Base-by-base conservation (phyloP, 2,329 filamentous ascomycete species). In the Colletotrichum eleusines region DNA sequence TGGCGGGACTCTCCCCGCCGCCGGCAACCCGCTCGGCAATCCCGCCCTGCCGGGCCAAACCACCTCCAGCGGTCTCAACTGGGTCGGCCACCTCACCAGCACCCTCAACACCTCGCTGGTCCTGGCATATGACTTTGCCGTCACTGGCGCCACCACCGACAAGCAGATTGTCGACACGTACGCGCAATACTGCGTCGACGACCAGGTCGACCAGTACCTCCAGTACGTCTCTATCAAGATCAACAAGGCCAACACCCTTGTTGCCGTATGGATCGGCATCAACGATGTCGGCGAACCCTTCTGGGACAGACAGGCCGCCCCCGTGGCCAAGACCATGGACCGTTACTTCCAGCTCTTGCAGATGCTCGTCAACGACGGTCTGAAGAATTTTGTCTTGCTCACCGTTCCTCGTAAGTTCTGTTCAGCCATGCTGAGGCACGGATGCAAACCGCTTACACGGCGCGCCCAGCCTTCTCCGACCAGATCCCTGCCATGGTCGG, bases 11-110 rank as follows among this genome's bases (percentile, higher is more conserved):
- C 85, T 89, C 66, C 87, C 89, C 11, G 84, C 81, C n/a, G 72
- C 80, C 14, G 77, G 79, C 7, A 88, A 89, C 75, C 88, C 89
- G 0, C 80, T 91, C 72, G 89, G 89, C 14, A 91, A 91, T 78
- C 89, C 89, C 1, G 57, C 80, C 1, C 85, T 86, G 57, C 85
- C 84, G 0, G 83, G 85, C 20, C 84, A 78, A 71, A 86, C 85
- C 6, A 81, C 83, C 23, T 78, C 79, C 35, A 82, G 82, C 46
- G 85, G 85, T 5, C 74, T 81, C 48, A 87, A 86, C 76, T 87
- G 84, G 84, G 80, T 85, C 26, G 85, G 81, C 63, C 82, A 83
- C 66, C 77, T 86, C 8, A 80, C 81, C 0, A 81, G 80, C 11
- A 75, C 79, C 48, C 79, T 83, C 75, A 86, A 86, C 74, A 73